Percentiles rank a stretch among this genome's conserved stretches.
These are phyloP conservation scores for Logfia minima DNA, from an alignment of 129 eudicot genomes.

Conservation along the genomic window DNA sequence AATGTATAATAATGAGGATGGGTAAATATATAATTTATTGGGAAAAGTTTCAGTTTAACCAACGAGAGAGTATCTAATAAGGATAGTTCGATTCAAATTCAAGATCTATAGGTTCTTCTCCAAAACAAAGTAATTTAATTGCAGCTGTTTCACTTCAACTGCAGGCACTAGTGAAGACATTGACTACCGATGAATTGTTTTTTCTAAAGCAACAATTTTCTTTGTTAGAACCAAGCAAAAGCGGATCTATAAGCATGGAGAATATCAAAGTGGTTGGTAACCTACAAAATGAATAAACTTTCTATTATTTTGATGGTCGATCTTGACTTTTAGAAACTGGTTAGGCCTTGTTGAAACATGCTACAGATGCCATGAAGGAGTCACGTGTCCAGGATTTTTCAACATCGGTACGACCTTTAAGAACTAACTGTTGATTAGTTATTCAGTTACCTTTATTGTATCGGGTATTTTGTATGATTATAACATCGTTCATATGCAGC, in stretches of 20 bases:
- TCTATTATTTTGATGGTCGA: not conserved
- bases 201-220: conserved; percentile 77
- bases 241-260: conserved; percentile 73
- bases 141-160: not conserved
- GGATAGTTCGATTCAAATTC: not conserved
- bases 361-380: conserved; percentile 98
- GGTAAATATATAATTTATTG: not conserved
- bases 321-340: conserved; percentile 25
- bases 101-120: not conserved
- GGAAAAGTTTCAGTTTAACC: not conserved
- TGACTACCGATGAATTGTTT: conserved; percentile 65
- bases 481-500: conserved; percentile 38
- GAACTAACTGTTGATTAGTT: not conserved
- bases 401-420: conserved; percentile 54
- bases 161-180: conserved; percentile 87
- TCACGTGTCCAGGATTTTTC: conserved; percentile 73
- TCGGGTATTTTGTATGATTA: conserved; percentile 1
- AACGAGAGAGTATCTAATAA: not conserved
- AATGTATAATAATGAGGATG: not conserved
- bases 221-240: conserved; percentile 69
- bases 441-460: not conserved
- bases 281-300: not conserved
- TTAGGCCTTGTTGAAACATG: conserved; percentile 78
- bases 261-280: conserved; percentile 71
- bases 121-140: not conserved